Percentiles rank a stretch among this genome's conserved stretches.
phyloP scores from a whole-genome alignment of 2,329 filamentous ascomycete genomes.

The Xylariaceae sp. region DNA sequence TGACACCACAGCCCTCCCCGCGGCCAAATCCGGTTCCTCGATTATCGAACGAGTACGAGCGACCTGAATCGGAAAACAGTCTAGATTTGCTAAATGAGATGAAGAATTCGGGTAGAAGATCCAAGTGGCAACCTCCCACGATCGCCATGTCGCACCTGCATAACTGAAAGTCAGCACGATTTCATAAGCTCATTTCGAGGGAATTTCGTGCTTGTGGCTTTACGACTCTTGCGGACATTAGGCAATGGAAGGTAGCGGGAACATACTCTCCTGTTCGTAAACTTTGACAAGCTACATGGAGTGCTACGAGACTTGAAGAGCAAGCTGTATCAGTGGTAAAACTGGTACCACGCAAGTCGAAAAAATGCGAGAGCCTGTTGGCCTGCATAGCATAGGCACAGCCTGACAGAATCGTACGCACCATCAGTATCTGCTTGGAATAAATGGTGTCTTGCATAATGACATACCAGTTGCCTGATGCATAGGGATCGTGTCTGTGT shows the following conservation, averaged over 20 bases:
- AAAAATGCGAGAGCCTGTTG: slow-evolving; percentile 53
- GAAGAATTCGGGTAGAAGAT: slow-evolving; percentile 45
- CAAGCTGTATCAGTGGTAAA: slow-evolving; percentile 51
- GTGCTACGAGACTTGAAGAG: slow-evolving; percentile 46
- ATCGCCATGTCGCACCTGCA: slow-evolving; percentile 37
- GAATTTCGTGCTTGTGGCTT: too few relatives aligned
- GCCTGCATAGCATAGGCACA: slow-evolving; percentile 50
- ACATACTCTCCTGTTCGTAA: slow-evolving; percentile 40
- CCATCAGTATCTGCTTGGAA: neutral
- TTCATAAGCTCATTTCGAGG: too few relatives aligned
- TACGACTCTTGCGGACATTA: too few relatives aligned
- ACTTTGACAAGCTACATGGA: slow-evolving; percentile 49
- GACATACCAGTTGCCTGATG: slow-evolving; percentile 47
- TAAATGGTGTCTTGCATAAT: neutral
- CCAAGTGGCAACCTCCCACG: slow-evolving; percentile 45
- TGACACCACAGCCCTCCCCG: slow-evolving; percentile 53
- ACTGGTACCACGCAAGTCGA: slow-evolving; percentile 50
- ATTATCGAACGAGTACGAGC: slow-evolving; percentile 49
- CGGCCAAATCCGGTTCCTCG: slow-evolving; percentile 56
- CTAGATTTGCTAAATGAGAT: slow-evolving; percentile 43
- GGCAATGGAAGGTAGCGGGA: too few relatives aligned
- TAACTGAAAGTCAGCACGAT: too few relatives aligned
- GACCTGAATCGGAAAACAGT: slow-evolving; percentile 49
- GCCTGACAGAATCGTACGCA: slow-evolving; percentile 29
- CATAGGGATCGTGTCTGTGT: slow-evolving; percentile 46